Evolutionary conservation across 2,329 filamentous ascomycete genomes (phyloP).

Genomic region (Penicillium crustosum): DNA sequence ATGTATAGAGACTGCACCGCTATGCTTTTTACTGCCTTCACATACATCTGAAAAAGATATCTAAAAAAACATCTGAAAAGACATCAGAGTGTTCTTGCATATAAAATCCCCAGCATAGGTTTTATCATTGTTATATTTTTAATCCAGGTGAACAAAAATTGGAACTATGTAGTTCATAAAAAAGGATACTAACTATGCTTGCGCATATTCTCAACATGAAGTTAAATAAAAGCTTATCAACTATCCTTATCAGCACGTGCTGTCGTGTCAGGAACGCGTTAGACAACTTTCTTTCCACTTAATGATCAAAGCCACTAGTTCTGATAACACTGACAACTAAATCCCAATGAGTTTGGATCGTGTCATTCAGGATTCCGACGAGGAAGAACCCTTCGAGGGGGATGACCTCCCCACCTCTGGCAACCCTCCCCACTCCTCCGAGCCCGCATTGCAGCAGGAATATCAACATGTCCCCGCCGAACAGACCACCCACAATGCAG

Average conservation of each 20-base stretch:
- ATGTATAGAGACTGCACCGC: no score
- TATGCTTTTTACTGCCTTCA: no score
- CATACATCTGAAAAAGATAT: no score
- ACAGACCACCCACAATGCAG: constrained; percentile 6
- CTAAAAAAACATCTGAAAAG: no score
- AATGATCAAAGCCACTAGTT: background rate
- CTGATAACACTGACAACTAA: background rate
- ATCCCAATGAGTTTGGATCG: constrained; percentile 37
- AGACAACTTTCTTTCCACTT: constrained; percentile 1
- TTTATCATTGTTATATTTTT: no score
- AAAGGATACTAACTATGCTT: no score
- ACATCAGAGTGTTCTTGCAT: no score
- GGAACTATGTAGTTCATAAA: no score
- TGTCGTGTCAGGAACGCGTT: constrained; percentile 27
- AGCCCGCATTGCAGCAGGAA: constrained; percentile 14
- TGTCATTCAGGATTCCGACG: constrained; percentile 49
- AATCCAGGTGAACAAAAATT: no score
- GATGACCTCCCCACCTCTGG: constrained; percentile 24
- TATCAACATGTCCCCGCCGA: constrained; percentile 15
- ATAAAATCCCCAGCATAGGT: no score
- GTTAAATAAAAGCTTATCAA: background rate
- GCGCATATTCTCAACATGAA: background rate
- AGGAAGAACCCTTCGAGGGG: constrained; percentile 39
- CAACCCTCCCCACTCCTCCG: constrained; percentile 22
- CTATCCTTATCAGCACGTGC: constrained; percentile 36